A percentile compares a stretch with the other conserved stretches of the same genome.
Evolutionary conservation across 441 rosid genomes (phyloP).

Genomic region (Bruguiera hainesii): DNA sequence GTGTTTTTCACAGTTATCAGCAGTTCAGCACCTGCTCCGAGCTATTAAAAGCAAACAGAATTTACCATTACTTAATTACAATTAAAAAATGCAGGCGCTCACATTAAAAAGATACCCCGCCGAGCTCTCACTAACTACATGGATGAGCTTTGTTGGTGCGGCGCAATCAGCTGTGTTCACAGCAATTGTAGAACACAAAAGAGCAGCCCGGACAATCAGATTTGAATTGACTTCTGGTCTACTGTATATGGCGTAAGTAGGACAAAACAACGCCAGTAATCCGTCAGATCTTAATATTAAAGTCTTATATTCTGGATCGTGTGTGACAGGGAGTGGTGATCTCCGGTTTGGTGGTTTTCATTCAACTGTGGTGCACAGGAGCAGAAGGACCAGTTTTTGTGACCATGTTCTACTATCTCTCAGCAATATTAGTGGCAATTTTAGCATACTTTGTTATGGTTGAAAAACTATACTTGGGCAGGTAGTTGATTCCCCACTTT

Average conservation of each 20-base stretch:
- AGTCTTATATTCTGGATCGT: conserved; percentile 7
- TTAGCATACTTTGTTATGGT: conserved; percentile 54
- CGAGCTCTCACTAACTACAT: conserved; percentile 55
- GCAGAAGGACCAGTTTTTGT: conserved; percentile 65
- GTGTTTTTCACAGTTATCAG: background rate
- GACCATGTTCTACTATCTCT: conserved; percentile 64
- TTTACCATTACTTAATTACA: background rate
- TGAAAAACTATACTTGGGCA: conserved; percentile 61
- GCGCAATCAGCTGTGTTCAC: conserved; percentile 63
- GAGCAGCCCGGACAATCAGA: conserved; percentile 52
- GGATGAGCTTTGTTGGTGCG: conserved; percentile 61
- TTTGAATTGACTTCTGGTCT: conserved; percentile 61
- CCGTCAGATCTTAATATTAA: background rate
- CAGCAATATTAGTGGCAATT: conserved; percentile 45
- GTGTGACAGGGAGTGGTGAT: conserved; percentile 50
- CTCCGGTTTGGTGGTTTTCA: conserved; percentile 42
- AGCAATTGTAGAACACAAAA: conserved; percentile 37
- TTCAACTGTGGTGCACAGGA: conserved; percentile 60
- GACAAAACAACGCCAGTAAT: background rate
- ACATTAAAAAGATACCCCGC: conserved; percentile 65
- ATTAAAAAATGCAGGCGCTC: conserved; percentile 34
- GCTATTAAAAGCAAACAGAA: background rate
- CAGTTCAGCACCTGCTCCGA: no score
- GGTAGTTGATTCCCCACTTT: conserved; percentile 27
- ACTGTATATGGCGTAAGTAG: conserved; percentile 51